Conservation (phyloP, 2,329 filamentous ascomycete genomes). For the Aspergillus proliferans region DNA sequence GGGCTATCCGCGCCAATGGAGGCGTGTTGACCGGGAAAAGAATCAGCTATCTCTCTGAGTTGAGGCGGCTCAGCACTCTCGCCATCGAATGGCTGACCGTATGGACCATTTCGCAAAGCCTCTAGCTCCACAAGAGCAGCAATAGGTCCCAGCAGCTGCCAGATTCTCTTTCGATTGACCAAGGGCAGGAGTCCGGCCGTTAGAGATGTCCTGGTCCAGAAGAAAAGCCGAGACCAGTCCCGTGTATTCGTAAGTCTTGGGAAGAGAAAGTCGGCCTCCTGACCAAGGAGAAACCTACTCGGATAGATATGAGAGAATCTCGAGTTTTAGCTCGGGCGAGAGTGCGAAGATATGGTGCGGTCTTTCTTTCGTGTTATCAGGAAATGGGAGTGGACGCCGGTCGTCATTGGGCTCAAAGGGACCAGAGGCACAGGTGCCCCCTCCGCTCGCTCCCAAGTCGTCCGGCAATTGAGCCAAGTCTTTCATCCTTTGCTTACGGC, state of each 20-base stretch:
- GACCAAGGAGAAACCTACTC: slow-evolving; percentile 6
- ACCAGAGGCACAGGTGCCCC: no score
- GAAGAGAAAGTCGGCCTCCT: slow-evolving; percentile 11
- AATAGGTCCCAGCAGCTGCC: slow-evolving; percentile 7
- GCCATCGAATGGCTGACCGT: neutral
- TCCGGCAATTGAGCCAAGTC: no score
- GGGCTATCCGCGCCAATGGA: neutral
- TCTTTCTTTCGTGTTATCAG: neutral
- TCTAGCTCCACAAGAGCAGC: slow-evolving; percentile 7
- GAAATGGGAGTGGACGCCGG: neutral
- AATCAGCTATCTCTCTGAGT: neutral
- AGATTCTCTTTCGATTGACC: slow-evolving; percentile 8
- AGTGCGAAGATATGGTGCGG: no score
- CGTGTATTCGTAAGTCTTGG: neutral
- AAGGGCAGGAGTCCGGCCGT: neutral
- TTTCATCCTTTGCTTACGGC: no score
- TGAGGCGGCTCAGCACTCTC: neutral
- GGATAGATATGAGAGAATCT: no score
- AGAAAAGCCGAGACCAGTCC: slow-evolving; percentile 9
- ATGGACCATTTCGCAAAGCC: neutral
- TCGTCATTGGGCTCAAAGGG: neutral
- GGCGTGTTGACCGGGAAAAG: slow-evolving; percentile 1
- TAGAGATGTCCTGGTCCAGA: neutral
- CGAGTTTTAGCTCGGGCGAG: no score
- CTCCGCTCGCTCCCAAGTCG: no score